Conservation (phyloP, 2,329 filamentous ascomycete genomes). For the Stemphylium vesicarium region DNA sequence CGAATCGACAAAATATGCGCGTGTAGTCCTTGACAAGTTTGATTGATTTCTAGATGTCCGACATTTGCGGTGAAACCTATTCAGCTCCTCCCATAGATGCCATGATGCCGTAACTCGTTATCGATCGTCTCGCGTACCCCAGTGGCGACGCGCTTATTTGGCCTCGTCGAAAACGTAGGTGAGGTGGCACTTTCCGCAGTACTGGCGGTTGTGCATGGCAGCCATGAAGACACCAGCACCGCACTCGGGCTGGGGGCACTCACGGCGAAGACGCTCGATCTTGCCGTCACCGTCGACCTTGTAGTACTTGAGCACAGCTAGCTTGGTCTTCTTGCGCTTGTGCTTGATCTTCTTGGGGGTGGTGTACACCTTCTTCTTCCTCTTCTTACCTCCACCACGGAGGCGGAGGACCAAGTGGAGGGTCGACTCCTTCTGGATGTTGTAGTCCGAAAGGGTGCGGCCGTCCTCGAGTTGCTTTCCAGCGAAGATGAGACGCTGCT, state of each 20-base stretch:
- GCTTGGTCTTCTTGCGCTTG: conserved; percentile 99
- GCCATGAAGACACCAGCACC: conserved; percentile 99
- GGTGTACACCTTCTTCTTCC: conserved; percentile 99
- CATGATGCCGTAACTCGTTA: conserved; percentile 35
- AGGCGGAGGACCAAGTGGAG: conserved; percentile 98
- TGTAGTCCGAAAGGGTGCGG: conserved; percentile 99
- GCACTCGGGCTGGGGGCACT: conserved; percentile 86
- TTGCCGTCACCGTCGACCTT: conserved; percentile 99
- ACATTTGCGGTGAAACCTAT: conserved; percentile 32
- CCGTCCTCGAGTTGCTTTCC: conserved; percentile 99
- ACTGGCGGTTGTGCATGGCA: conserved; percentile 99
- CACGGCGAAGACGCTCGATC: conserved; percentile 98
- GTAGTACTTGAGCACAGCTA: conserved; percentile 99
- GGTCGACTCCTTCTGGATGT: conserved; percentile 99
- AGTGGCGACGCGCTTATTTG: conserved; percentile 53
- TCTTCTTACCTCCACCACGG: conserved; percentile 94
- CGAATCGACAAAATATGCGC: background rate
- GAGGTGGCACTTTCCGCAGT: conserved; percentile 79
- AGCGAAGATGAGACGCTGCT: conserved; percentile 99
- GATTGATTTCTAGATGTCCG: conserved; percentile 36
- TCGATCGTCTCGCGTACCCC: conserved; percentile 25
- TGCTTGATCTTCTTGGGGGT: conserved; percentile 99
- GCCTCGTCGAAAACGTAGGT: conserved; percentile 75
- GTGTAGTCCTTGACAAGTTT: conserved; percentile 28
- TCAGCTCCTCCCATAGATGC: conserved; percentile 30